phyloP scores from a whole-genome alignment of 768 basidiomycete species.

The Gymnopilus junonius region DNA sequence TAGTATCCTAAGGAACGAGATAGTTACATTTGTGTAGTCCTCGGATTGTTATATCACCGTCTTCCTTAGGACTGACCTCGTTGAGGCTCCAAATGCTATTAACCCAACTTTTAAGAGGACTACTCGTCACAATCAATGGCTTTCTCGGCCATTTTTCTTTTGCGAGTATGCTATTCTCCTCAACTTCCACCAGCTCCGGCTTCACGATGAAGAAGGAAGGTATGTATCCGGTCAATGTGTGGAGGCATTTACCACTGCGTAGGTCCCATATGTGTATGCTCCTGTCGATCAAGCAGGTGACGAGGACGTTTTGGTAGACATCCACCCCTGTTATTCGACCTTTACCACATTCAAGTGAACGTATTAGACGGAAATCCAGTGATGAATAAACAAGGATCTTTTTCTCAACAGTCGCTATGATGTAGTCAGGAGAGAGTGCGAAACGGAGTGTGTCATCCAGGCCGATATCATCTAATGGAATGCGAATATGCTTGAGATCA shows the following conservation, averaged over 20 bases:
- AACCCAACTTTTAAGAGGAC: too few species aligned
- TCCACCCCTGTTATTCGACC: neutral
- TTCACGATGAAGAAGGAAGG: neutral
- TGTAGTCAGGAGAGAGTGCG: too few species aligned
- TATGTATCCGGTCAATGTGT: conserved; percentile 11
- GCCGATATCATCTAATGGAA: neutral
- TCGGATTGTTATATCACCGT: too few species aligned
- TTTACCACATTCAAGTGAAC: neutral
- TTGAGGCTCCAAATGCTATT: too few species aligned
- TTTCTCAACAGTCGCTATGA: too few species aligned
- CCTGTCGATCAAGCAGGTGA: neutral
- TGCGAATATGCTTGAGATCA: neutral
- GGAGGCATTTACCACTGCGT: neutral
- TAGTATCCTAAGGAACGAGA: conserved; percentile 43
- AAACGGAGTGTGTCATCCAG: neutral
- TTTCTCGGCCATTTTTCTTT: neutral
- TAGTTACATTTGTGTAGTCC: too few species aligned
- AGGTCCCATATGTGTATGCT: neutral
- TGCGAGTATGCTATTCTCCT: neutral
- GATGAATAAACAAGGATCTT: neutral
- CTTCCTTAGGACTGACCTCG: too few species aligned
- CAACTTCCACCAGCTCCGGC: neutral
- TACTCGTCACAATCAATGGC: too few species aligned
- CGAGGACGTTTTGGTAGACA: neutral
- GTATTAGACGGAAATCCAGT: neutral